Percentiles rank a stretch among this genome's conserved stretches.
These are phyloP conservation scores for Calonectria hawksworthii DNA, from an alignment of 2,329 filamentous ascomycete species.

Conservation along the genomic window DNA sequence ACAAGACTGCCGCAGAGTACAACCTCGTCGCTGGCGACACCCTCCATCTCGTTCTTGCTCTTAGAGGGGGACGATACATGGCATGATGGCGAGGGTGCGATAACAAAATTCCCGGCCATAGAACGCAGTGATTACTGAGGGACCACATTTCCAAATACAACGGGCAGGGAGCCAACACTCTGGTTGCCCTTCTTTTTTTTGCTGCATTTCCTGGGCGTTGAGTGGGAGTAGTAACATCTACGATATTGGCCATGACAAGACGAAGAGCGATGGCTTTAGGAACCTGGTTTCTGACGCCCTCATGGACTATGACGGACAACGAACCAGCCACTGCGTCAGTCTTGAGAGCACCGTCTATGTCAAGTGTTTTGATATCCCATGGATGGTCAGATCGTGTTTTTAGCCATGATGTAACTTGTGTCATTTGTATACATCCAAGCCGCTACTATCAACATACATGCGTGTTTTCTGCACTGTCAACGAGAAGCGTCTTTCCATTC, in stretches of 20 bases:
- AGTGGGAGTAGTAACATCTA: conserved; percentile 15
- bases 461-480: conserved; percentile 6
- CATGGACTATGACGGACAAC: background rate
- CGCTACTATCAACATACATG: conserved; percentile 18
- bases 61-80: conserved; percentile 77
- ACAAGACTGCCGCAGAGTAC: conserved; percentile 94
- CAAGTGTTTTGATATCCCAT: background rate
- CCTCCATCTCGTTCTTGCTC: conserved; percentile 93
- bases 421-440: conserved; percentile 24
- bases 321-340: background rate
- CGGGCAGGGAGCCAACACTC: background rate
- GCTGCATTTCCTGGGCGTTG: conserved; percentile 33
- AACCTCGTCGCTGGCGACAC: conserved; percentile 92
- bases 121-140: background rate
- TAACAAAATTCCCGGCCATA: background rate
- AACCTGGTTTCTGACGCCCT: conserved; percentile 8
- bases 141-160: background rate
- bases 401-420: conserved; percentile 21
- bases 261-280: conserved; percentile 20
- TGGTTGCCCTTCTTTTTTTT: conserved; percentile 5
- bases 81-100: conserved; percentile 22
- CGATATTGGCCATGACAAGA: conserved; percentile 20
- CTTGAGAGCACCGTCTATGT: background rate
- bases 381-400: conserved; percentile 13
- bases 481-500: background rate